Percentiles rank a stretch among this genome's conserved stretches.
These are phyloP conservation scores for Pythium coloratum DNA, from an alignment of 352 stramenopile species.

Conservation along the genomic window DNA sequence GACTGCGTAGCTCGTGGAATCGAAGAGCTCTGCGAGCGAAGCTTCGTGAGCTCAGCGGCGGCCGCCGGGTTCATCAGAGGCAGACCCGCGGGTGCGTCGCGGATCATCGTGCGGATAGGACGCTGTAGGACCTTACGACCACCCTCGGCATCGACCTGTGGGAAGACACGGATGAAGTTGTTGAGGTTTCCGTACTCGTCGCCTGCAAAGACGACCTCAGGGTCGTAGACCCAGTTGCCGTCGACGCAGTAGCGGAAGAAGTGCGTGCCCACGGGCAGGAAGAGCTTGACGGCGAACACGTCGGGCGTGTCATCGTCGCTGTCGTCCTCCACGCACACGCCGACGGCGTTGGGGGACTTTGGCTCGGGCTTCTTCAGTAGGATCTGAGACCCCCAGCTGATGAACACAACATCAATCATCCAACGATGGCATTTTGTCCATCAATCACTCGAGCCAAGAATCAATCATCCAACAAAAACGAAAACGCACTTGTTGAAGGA, in stretches of 20 bases:
- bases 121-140: slow-evolving; percentile 53
- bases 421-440: background rate
- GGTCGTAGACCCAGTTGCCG: slow-evolving; percentile 82
- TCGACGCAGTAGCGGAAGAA: slow-evolving; percentile 84
- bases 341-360: slow-evolving; percentile 11
- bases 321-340: slow-evolving; percentile 8
- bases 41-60: slow-evolving; percentile 58
- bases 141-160: slow-evolving; percentile 14
- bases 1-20: slow-evolving; percentile 24
- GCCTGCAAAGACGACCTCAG: slow-evolving; percentile 74
- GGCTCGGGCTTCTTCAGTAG: slow-evolving; percentile 36
- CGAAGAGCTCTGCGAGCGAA: slow-evolving; percentile 51
- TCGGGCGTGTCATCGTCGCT: slow-evolving; percentile 11
- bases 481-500: slow-evolving; percentile 77
- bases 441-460: background rate
- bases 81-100: slow-evolving; percentile 44
- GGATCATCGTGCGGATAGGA: slow-evolving; percentile 72
- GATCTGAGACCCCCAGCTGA: slow-evolving; percentile 80
- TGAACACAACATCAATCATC: background rate
- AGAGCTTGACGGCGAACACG: slow-evolving; percentile 48
- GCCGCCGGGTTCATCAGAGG: slow-evolving; percentile 75
- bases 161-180: slow-evolving; percentile 77
- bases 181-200: slow-evolving; percentile 89
- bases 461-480: background rate
- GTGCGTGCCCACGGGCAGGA: slow-evolving; percentile 64